A percentile compares a stretch with the other conserved stretches of the same genome.
phyloP scores from a whole-genome alignment of 495 filamentous ascomycete species.

The Clavariopsis aquatica region DNA sequence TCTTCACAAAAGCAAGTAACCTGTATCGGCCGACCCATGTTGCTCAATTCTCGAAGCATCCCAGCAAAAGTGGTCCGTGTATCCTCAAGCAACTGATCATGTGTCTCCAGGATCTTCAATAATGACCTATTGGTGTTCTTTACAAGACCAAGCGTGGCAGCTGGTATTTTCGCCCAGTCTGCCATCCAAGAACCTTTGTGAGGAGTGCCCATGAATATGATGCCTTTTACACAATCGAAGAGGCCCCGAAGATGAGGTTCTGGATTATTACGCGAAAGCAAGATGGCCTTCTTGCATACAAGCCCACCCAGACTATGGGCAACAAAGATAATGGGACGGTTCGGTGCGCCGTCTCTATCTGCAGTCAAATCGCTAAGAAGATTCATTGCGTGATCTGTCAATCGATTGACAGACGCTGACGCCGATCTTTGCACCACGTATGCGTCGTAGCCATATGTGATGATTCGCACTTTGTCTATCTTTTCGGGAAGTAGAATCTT shows the following conservation, averaged over 20 bases:
- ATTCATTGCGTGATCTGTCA: constrained; percentile 13
- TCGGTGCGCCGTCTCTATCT: not conserved
- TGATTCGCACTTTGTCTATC: constrained; percentile 21
- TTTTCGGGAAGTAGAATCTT: constrained; percentile 9
- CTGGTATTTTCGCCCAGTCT: constrained; percentile 12
- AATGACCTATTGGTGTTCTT: constrained; percentile 11
- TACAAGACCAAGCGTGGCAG: constrained; percentile 2
- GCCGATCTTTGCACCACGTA: constrained; percentile 14
- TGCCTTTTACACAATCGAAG: constrained; percentile 1
- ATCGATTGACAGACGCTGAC: not conserved
- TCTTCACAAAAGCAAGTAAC: constrained; percentile 1
- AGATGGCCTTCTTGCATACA: constrained; percentile 17
- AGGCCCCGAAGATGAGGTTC: constrained; percentile 10
- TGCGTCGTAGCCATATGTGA: constrained; percentile 32
- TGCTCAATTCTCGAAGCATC: not conserved
- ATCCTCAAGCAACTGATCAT: not conserved
- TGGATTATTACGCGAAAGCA: constrained; percentile 1
- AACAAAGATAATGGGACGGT: constrained; percentile 26
- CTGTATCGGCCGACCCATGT: not conserved
- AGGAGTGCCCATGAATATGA: constrained; percentile 34
- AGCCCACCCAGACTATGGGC: constrained; percentile 23
- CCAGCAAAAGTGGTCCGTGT: not conserved
- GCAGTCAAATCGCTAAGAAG: not conserved
- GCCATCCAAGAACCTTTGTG: constrained; percentile 21
- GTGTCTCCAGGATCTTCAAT: constrained; percentile 3